A percentile compares a stretch with the other conserved stretches of the same genome.
phyloP scores from a whole-genome alignment of 176 grass and related monocot genomes.

The Aegilops sharonensis region DNA sequence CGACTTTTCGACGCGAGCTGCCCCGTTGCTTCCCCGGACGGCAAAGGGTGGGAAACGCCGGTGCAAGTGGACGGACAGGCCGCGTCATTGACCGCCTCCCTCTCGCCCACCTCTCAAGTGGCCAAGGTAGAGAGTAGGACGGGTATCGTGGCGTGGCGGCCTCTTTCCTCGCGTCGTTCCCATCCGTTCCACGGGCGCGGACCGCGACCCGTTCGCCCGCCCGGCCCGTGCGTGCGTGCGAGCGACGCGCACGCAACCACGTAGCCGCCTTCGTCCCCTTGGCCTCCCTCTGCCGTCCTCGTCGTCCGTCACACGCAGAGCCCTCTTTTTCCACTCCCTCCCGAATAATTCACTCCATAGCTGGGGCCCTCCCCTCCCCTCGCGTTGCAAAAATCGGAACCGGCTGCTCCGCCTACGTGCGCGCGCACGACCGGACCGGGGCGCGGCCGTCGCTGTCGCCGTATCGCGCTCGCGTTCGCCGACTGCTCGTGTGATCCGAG shows the following conservation, averaged over 20 bases:
- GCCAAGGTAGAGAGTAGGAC: not conserved
- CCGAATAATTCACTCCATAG: not conserved
- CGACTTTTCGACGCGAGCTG: not conserved
- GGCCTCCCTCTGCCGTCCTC: not conserved
- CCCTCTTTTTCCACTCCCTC: not conserved
- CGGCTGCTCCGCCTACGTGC: not conserved
- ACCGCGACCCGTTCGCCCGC: not conserved
- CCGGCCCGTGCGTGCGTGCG: not conserved
- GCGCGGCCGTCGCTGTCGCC: not conserved
- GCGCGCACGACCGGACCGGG: not conserved
- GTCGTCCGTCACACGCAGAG: not conserved
- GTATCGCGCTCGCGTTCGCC: not conserved
- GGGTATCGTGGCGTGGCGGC: conserved; percentile 3
- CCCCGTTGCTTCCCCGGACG: not conserved
- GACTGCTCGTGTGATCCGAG: not conserved
- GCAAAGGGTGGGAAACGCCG: not conserved
- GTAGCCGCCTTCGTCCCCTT: conserved; percentile 7
- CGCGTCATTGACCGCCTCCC: conserved; percentile 27
- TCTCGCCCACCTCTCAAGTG: not conserved
- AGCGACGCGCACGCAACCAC: conserved; percentile 36
- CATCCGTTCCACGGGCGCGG: not conserved
- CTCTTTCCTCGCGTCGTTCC: not conserved
- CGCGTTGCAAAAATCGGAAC: not conserved
- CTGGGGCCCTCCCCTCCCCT: not conserved
- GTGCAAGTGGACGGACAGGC: not conserved